Evolutionary conservation across 164 flowering plant genomes (phyloP), one percentile per base, ranked within the genome.

Genomic region (Saururus chinensis): DNA sequence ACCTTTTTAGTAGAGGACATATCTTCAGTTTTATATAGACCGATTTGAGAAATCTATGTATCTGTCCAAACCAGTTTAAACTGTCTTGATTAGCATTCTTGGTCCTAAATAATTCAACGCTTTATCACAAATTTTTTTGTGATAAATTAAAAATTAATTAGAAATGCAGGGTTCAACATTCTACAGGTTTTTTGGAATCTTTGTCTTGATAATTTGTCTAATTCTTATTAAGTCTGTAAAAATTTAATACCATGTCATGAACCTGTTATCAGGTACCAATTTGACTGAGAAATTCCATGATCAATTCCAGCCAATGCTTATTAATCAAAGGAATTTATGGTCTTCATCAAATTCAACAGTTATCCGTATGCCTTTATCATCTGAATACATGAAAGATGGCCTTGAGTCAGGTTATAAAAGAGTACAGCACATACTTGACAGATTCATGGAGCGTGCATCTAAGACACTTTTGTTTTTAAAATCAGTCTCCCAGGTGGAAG

Each of bases 291-390:
- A 88, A 51, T 93, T 93, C 68, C 67, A 64, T 63, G 99, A 93
- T 79, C 99, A 93, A 62, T 93, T 93, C 74, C 79, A 62, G 69
- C 92, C 99, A 55, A 76, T 93, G 95, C 69, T 90, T 59, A 74
- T 84, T 70, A 80, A 72, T 66, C 80, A 77, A 60, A 76, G 73
- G 59, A 71, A 74, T 76, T 70, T 84, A 30, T 86, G 88, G 84
- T 74, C 81, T 42, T 71, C 78, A 53, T 64, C 76, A 37, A 82
- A 86, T 70, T 81, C 84, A 25, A 89, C 92, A 16, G 61, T 93
- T 60, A 80, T 93, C 53, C 92, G 99, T 66, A 84, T 93, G 97
- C 97, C 99, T 64, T 73, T 93, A 45, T 85, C 96, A 67, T 70
- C 86, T 49, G 82, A 79, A 60, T 82, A 72, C 75, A 73, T 85